A percentile compares a stretch with the other conserved stretches of the same genome.
phyloP scores from a whole-genome alignment of 208 protist species.

The Leishmania tropica region DNA sequence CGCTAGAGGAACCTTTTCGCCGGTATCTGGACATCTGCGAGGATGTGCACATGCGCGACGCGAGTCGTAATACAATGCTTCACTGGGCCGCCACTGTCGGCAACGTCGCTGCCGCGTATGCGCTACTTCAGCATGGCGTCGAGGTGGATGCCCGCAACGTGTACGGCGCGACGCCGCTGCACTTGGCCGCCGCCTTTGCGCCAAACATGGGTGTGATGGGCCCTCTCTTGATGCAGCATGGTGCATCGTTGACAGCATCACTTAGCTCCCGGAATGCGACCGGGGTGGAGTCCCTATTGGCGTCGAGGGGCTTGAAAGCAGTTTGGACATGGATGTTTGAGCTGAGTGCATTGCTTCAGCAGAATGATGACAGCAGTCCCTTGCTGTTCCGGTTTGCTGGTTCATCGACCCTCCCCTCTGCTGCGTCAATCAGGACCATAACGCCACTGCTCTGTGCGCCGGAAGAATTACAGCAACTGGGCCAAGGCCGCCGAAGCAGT shows the following conservation, averaged over 20 bases:
- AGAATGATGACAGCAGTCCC: neutral
- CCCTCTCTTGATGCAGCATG: conserved; percentile 41
- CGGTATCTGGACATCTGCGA: conserved; percentile 60
- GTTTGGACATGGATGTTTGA: conserved; percentile 23
- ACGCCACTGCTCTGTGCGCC: conserved; percentile 9
- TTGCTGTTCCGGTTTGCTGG: neutral
- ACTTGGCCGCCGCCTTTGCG: conserved; percentile 54
- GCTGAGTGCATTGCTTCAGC: neutral
- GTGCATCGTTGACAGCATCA: conserved; percentile 36
- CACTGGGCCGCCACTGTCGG: conserved; percentile 73
- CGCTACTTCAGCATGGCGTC: conserved; percentile 43
- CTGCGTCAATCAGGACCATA: neutral
- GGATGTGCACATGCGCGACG: conserved; percentile 48
- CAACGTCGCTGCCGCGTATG: conserved; percentile 30
- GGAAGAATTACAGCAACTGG: conserved; percentile 3
- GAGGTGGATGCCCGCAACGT: conserved; percentile 47
- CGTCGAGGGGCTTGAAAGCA: conserved; percentile 13
- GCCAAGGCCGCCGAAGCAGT: neutral
- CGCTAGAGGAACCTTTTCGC: conserved; percentile 37
- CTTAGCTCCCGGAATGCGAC: neutral
- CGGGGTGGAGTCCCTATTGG: conserved; percentile 38
- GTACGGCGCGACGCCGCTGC: conserved; percentile 54
- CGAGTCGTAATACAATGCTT: conserved; percentile 57
- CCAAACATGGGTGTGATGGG: conserved; percentile 43
- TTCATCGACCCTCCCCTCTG: neutral